These are phyloP conservation scores for Neurospora intermedia DNA, from an alignment of 495 filamentous ascomycete genomes.

Conservation along the genomic window DNA sequence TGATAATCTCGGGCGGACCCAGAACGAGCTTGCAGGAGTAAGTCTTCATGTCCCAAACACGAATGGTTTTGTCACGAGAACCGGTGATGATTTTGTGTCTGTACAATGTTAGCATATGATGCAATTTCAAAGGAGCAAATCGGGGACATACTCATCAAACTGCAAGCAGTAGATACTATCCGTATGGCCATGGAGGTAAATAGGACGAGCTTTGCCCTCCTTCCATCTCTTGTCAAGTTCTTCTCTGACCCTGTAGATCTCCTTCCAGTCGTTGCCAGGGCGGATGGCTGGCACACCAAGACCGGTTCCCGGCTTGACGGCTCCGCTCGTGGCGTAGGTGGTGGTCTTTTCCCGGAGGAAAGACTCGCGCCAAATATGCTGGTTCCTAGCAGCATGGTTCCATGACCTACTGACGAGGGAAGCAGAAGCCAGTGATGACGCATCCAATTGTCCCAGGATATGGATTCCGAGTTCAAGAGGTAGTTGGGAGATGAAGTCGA, in stretches of 20 bases:
- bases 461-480: slow-evolving; percentile 65
- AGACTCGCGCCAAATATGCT: slow-evolving; percentile 66
- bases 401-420: slow-evolving; percentile 55
- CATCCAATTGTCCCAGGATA: slow-evolving; percentile 60
- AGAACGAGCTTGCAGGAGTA: slow-evolving; percentile 75
- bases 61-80: slow-evolving; percentile 87
- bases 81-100: slow-evolving; percentile 86
- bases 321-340: slow-evolving; percentile 40
- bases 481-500: slow-evolving; percentile 57
- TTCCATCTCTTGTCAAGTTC: slow-evolving; percentile 72
- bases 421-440: slow-evolving; percentile 47
- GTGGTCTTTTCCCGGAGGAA: slow-evolving; percentile 56
- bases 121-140: neutral
- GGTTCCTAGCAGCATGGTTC: slow-evolving; percentile 48
- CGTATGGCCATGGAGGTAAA: slow-evolving; percentile 83
- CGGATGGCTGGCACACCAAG: slow-evolving; percentile 38
- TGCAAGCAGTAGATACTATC: slow-evolving; percentile 97
- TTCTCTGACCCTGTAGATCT: slow-evolving; percentile 64
- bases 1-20: slow-evolving; percentile 43
- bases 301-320: slow-evolving; percentile 34
- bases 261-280: slow-evolving; percentile 65
- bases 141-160: slow-evolving; percentile 73
- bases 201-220: slow-evolving; percentile 60
- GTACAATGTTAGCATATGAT: slow-evolving; percentile 11
- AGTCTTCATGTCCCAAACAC: slow-evolving; percentile 87